Conservation (phyloP, 225 moss, liverwort and hornwort genomes). For the Antitrichia curtipendula region DNA sequence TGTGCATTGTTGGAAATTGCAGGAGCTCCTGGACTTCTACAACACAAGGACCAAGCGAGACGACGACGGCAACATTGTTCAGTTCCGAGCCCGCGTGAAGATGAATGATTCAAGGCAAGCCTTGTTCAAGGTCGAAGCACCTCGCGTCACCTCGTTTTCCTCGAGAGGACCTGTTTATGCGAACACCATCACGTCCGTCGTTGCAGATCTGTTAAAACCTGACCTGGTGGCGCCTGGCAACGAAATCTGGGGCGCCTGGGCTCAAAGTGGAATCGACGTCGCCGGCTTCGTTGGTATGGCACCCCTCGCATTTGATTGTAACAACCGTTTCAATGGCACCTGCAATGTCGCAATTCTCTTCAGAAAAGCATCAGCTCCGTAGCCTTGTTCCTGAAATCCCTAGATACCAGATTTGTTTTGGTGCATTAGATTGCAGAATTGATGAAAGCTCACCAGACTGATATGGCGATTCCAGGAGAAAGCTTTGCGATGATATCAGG, state of each 20-base stretch:
- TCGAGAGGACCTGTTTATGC: constrained; percentile 85
- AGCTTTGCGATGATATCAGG: constrained; percentile 82
- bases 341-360: not conserved
- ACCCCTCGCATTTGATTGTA: not conserved
- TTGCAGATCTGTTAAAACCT: constrained; percentile 80
- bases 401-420: not conserved
- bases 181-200: constrained; percentile 73
- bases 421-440: not conserved
- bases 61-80: constrained; percentile 23
- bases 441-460: not conserved
- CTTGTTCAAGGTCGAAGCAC: constrained; percentile 52
- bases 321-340: not conserved
- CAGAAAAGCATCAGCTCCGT: not conserved
- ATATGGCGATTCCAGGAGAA: constrained; percentile 31
- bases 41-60: constrained; percentile 40
- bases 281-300: constrained; percentile 38
- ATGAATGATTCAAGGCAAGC: constrained; percentile 71
- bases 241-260: constrained; percentile 93
- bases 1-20: not conserved
- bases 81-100: constrained; percentile 51
- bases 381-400: not conserved
- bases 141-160: constrained; percentile 62
- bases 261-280: constrained; percentile 61
- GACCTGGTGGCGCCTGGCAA: constrained; percentile 82
- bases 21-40: constrained; percentile 68